Percentiles rank a stretch among this genome's conserved stretches.
Conservation (phyloP, 208 protist species). For the Trypanosoma melophagium region DNA sequence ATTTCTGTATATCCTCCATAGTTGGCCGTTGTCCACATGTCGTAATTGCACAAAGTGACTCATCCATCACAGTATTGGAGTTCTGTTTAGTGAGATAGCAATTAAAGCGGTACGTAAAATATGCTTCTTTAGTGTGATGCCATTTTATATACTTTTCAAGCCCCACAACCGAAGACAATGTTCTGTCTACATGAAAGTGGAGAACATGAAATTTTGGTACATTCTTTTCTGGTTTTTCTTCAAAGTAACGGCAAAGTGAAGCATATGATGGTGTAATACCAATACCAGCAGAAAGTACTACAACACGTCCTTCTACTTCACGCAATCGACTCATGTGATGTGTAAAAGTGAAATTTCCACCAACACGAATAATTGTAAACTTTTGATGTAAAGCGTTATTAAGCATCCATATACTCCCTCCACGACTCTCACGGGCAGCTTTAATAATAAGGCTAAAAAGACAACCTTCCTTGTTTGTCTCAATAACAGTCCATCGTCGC, state of each 20-base stretch:
- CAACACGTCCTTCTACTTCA: slow-evolving; percentile 41
- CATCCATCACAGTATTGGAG: not conserved
- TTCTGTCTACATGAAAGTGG: slow-evolving; percentile 79
- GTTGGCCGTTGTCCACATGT: slow-evolving; percentile 37
- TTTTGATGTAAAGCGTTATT: slow-evolving; percentile 44
- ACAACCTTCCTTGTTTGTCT: slow-evolving; percentile 34
- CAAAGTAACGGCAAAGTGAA: slow-evolving; percentile 37
- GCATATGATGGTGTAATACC: slow-evolving; percentile 71
- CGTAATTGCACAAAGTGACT: slow-evolving; percentile 17
- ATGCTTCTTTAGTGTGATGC: slow-evolving; percentile 26
- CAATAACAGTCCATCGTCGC: slow-evolving; percentile 71
- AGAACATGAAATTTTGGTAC: slow-evolving; percentile 43
- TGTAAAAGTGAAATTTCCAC: slow-evolving; percentile 68
- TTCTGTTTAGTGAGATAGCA: slow-evolving; percentile 37
- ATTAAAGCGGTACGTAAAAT: slow-evolving; percentile 27
- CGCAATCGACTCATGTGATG: slow-evolving; percentile 52
- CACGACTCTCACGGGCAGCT: slow-evolving; percentile 24
- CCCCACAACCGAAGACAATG: slow-evolving; percentile 45
- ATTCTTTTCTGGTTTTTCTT: slow-evolving; percentile 15
- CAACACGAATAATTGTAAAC: slow-evolving; percentile 48
- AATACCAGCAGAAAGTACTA: slow-evolving; percentile 81
- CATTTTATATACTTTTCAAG: slow-evolving; percentile 45
- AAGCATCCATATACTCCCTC: slow-evolving; percentile 69
- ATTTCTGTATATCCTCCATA: slow-evolving; percentile 36
- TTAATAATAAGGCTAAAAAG: slow-evolving; percentile 78